Percentiles rank a stretch among this genome's conserved stretches.
phyloP scores from a whole-genome alignment of 345 rosid genomes.

The Psidium guajava region DNA sequence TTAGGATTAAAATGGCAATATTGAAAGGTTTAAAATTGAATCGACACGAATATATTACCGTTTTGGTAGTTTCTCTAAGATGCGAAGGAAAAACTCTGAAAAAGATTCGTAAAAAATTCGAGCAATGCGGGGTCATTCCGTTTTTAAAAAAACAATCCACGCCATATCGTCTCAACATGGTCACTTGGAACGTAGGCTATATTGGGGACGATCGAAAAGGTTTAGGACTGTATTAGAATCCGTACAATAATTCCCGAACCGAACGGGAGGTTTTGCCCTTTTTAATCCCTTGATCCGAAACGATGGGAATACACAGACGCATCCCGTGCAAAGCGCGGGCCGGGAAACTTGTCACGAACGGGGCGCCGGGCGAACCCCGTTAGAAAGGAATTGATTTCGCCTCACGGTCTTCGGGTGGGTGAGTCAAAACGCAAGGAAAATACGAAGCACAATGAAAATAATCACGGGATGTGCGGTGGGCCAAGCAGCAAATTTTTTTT shows the following conservation, averaged over 20 bases:
- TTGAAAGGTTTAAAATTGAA: too few relatives aligned
- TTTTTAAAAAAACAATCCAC: too few relatives aligned
- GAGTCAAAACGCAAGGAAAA: neutral
- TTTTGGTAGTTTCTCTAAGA: too few relatives aligned
- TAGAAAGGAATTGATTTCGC: neutral
- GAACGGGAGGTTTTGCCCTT: neutral
- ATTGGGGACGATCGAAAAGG: neutral
- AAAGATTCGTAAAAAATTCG: too few relatives aligned
- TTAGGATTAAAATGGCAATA: too few relatives aligned
- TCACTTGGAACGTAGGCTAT: neutral
- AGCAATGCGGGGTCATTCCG: too few relatives aligned
- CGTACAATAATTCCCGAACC: neutral
- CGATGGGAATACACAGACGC: fast-evolving
- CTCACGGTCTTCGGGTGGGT: neutral
- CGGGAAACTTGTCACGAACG: neutral
- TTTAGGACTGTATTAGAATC: neutral
- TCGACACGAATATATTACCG: too few relatives aligned
- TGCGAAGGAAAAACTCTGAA: too few relatives aligned
- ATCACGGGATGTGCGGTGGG: neutral
- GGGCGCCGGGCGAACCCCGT: neutral
- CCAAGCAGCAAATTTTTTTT: neutral
- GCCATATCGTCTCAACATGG: neutral
- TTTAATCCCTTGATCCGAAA: neutral
- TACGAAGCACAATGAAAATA: neutral
- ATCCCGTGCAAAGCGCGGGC: neutral